Evolutionary conservation across 2,329 filamentous ascomycete genomes (phyloP), one percentile per base, ranked within the genome.

Genomic region (Ceratocystis albifundus): DNA sequence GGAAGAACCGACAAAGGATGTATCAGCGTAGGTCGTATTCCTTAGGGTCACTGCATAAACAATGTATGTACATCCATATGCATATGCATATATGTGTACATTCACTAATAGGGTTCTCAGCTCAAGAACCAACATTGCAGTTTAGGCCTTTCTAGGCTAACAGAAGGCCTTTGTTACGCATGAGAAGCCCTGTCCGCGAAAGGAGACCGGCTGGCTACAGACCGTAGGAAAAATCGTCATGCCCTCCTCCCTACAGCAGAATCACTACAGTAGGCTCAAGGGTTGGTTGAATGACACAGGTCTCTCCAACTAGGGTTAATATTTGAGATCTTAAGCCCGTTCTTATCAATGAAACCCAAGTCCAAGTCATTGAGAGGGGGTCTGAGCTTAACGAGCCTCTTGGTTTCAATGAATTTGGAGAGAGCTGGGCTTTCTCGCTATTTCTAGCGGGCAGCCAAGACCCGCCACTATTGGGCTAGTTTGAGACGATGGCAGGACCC

Each of bases 1-100:
- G 4, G 55, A n/a, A 7, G 55, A n/a, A 36, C 55, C 6, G 28
- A 8, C 28, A 59, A 59, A 32, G 55, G 17, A 59, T 28, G 28
- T 36, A n/a, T 5, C 55, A 7, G 22, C 8, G 5, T n/a, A 59
- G 55, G 55, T 30, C 36, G 55, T 59, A 30, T 3, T n/a, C 55
- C 32, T 59, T 41, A 15, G 55, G 28, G 12, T 12, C 55, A 59
- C 15, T 59, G 55, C 55, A 59, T 59, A 36, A 59, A 59, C 55
- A 59, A 59, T 59, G 17, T 17, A 17, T 17, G 32, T 32, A 28
- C 7, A 10, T 28, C 3, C 4, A 28, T 20, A 53, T 55, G 50
- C 25, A 57, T 36, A n/a, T 36, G 17, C 28, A 36, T 59, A 25
- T 59, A 30, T 36, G 30, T 59, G 48, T 25, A 53, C 10, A 53